A percentile compares a stretch with the other conserved stretches of the same genome.
Evolutionary conservation across 2,329 filamentous ascomycete genomes (phyloP).

Genomic region (Fonsecaea nubica): DNA sequence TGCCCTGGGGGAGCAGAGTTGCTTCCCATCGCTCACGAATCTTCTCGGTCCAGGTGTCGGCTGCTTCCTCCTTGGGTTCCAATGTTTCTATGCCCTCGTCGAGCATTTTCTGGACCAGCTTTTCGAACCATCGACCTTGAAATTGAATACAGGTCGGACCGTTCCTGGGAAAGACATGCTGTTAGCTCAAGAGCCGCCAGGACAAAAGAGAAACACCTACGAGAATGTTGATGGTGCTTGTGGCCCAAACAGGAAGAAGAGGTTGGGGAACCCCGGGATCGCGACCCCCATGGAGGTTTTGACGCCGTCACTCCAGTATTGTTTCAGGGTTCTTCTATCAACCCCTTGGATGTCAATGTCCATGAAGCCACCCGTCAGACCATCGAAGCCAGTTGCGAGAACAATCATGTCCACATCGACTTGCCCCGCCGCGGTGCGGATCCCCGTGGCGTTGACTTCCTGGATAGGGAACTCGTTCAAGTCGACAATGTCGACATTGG

Average conservation of each 20-base stretch:
- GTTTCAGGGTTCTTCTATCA: conserved; percentile 41
- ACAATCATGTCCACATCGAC: conserved; percentile 53
- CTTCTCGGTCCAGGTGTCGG: conserved; percentile 55
- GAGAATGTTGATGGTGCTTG: conserved; percentile 58
- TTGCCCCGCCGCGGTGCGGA: conserved; percentile 46
- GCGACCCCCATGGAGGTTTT: conserved; percentile 52
- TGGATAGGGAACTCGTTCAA: conserved; percentile 47
- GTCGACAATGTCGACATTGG: conserved; percentile 56
- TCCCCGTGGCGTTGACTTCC: conserved; percentile 21
- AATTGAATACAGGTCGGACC: conserved; percentile 62
- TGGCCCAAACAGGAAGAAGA: conserved; percentile 60
- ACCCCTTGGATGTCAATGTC: conserved; percentile 48
- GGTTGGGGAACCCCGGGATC: conserved; percentile 53
- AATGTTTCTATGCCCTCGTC: conserved; percentile 57
- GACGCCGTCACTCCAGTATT: conserved; percentile 47
- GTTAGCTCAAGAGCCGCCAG: conserved; percentile 43
- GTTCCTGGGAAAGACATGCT: conserved; percentile 55
- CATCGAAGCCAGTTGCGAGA: conserved; percentile 54
- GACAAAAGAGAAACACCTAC: conserved; percentile 5
- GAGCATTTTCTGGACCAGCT: conserved; percentile 56
- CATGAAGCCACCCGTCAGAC: conserved; percentile 50
- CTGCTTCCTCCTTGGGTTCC: conserved; percentile 55
- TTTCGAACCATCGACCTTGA: conserved; percentile 62
- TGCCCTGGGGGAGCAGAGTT: conserved; percentile 41
- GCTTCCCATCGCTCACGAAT: conserved; percentile 38